Evolutionary conservation across 257 asterid species (phyloP), one percentile per base, ranked within the genome.

Genomic region (Paulownia fortunei): DNA sequence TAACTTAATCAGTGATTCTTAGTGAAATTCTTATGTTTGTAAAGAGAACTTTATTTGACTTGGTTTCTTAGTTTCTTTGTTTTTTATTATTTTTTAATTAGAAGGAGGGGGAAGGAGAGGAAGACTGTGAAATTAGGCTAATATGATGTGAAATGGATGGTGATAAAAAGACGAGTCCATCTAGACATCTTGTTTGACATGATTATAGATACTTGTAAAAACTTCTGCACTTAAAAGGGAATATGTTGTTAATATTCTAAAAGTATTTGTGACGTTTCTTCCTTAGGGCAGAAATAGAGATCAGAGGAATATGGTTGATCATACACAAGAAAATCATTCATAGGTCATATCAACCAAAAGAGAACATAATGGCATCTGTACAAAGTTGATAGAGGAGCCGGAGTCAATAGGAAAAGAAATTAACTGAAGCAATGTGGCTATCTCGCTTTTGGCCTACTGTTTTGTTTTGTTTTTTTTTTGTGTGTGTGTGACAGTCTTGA

Each of bases 1-100:
- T 54, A 39, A 47, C 34, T 59, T 55, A 78, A 65, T 66, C 7
- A 23, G 77, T 69, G 36, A 69, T 30, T 69, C 15, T 26, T 4
- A 41, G 21, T 73, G 70, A 73, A 52, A 41, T 73, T 72, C 8
- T 55, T 56, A 8, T 24, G 26, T 56, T 10, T 56, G 68, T 41
- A 32, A 8, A 54, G 7, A 11, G 51, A 77, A 55, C 19, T 66
- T n/a, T 21, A 42, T 49, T 4, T 39, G 11, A 39, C 61, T 16
- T 37, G 41, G 46, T 37, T 62, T 24, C 21, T 19, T 6, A 13
- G 63, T 23, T 32, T 30, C 11, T 47, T 39, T 27, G 30, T 19
- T 6, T 42, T 21, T 54, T 11, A 1, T 44, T 30, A 1, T 30
- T 47, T 56, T 4, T 19, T 15, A 19, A 51, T 18, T 9, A 18